Evolutionary conservation across 129 eudicot genomes (phyloP).

Genomic region (Kitagawia praeruptora): DNA sequence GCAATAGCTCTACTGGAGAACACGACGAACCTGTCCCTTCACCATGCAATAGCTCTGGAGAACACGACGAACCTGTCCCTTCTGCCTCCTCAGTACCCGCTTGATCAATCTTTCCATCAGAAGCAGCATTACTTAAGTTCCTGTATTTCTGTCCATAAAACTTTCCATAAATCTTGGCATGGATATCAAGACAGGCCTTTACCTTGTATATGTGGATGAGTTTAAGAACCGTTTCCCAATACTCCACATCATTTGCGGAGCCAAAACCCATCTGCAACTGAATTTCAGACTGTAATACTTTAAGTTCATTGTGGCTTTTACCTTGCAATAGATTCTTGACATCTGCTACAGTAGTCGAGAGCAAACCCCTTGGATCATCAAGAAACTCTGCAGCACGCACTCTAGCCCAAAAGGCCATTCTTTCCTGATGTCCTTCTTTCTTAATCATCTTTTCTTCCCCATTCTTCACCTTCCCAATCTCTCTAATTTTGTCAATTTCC

Average conservation of each 20-base stretch:
- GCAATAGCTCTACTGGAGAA: slow-evolving; percentile 69
- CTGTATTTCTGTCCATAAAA: no score
- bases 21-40: slow-evolving; percentile 67
- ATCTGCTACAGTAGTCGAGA: slow-evolving; percentile 29
- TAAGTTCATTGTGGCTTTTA: slow-evolving; percentile 47
- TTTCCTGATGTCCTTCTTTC: slow-evolving; percentile 42
- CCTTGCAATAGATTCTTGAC: slow-evolving; percentile 54
- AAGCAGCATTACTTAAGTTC: slow-evolving; percentile 29
- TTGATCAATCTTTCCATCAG: slow-evolving; percentile 23
- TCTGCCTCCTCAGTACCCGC: slow-evolving; percentile 33
- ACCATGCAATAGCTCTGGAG: slow-evolving; percentile 68
- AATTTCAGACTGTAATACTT: slow-evolving; percentile 50
- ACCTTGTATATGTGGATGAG: slow-evolving; percentile 75
- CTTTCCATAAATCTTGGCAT: slow-evolving; percentile 40
- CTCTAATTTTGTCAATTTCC: no score
- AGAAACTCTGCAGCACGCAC: no score
- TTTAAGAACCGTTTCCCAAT: no score
- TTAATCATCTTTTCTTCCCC: no score
- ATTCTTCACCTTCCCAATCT: no score
- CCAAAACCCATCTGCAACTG: slow-evolving; percentile 39
- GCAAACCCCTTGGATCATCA: no score
- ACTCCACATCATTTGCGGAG: no score
- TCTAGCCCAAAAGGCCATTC: no score
- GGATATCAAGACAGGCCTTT: slow-evolving; percentile 74
- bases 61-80: slow-evolving; percentile 60